Percentiles rank a stretch among this genome's conserved stretches.
Conservation (phyloP, 495 filamentous ascomycete genomes). For the Usnea hakonensis region DNA sequence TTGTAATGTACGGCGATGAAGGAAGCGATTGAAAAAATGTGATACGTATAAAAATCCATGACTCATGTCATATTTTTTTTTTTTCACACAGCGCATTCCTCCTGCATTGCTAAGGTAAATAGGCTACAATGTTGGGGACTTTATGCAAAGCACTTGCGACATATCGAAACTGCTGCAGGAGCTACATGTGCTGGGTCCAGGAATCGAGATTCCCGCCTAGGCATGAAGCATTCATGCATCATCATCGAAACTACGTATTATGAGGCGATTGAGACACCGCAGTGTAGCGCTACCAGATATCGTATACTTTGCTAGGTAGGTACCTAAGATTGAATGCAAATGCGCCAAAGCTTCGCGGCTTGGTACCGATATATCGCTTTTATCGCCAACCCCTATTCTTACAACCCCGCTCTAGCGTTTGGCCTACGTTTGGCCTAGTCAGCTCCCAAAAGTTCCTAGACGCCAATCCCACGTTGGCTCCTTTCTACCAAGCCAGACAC, state of each 20-base stretch:
- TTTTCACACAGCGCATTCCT: not conserved
- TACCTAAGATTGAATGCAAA: not conserved
- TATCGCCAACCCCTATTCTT: not conserved
- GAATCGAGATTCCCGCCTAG: not conserved
- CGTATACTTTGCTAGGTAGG: not conserved
- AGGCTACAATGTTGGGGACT: not conserved
- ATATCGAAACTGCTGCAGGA: not conserved
- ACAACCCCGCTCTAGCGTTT: not conserved
- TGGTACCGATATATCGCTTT: not conserved
- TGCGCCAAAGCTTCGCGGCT: not conserved
- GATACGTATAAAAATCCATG: not conserved
- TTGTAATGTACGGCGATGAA: not conserved
- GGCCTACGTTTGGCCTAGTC: not conserved
- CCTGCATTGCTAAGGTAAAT: not conserved
- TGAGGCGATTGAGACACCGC: not conserved
- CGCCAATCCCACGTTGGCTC: not conserved
- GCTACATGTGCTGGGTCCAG: slow-evolving; percentile 1
- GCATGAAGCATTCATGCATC: not conserved
- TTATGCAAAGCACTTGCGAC: not conserved
- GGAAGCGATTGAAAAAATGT: not conserved
- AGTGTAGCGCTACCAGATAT: not conserved
- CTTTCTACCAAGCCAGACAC: not conserved
- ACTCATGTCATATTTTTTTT: not conserved
- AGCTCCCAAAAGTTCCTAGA: not conserved
- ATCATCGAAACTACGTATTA: not conserved